Base-by-base conservation (phyloP, 2,329 filamentous ascomycete species). In the Leptosphaerulina australis region DNA sequence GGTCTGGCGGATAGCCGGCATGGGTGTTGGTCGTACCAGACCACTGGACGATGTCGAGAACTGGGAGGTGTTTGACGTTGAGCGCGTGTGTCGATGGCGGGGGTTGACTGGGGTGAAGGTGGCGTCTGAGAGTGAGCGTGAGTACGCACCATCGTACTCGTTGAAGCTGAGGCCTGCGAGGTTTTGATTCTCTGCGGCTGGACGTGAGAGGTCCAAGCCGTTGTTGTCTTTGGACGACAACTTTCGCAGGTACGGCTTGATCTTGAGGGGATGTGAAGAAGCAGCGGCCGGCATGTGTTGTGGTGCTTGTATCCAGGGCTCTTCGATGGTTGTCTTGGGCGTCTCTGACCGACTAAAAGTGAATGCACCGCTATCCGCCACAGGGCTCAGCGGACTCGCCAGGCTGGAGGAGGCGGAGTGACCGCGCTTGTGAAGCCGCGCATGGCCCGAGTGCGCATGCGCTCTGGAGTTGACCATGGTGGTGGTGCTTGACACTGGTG, bases 181-280 rank as follows among this genome's bases (percentile, higher is more conserved):
- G 24, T 70, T 61, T 49, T 83, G 80, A 53, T 83, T 81, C 56
- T 85, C 82, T 11, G 77, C 75, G 5, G 77, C 77, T 3, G 81
- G 78, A 24, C 80, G 78, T 24, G 80, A 82, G 18, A 83, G 70
- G 61, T 85, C 81, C 44, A 84, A 76, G 15, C 77, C 76, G 35
- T 73, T 71, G 44, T 75, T 72, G 58, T 80, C 79, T 51, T 78
- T 75, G 35, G 74, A 72, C 15, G 80, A 79, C 55, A 80, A 72
- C 64, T 81, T 83, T 41, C 80, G 77, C 43, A 82, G 70, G 51
- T 83, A 78, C 2, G 82, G 81, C 64, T 83, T 83, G 66, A 82
- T 77, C 64, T 80, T 81, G 60, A 64, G 61, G 43, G 63, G 58
- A 49, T 66, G 58, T 20, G 60, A 52, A 12, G 58, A 35, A n/a